Percentiles rank a stretch among this genome's conserved stretches.
Conservation (phyloP, 192 early-diverging fungal species). For the Backusella macrospora region DNA sequence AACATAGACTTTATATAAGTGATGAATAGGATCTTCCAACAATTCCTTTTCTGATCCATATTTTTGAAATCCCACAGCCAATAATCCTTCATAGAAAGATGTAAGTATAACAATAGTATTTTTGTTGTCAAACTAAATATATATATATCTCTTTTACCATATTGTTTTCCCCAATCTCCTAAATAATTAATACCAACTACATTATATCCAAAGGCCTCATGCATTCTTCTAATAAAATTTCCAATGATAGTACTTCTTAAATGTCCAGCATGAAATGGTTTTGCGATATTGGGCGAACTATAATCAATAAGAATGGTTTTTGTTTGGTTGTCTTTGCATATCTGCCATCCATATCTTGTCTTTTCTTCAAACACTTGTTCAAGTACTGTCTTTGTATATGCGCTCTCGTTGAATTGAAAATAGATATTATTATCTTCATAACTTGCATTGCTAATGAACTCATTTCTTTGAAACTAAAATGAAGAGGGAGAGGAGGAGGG, state of each 20-base stretch:
- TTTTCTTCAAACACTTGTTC: constrained; percentile 51
- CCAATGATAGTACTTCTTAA: constrained; percentile 96
- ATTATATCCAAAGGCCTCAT: constrained; percentile 81
- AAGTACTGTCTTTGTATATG: constrained; percentile 53
- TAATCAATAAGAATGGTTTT: constrained; percentile 84
- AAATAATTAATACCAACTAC: constrained; percentile 92
- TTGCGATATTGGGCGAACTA: constrained; percentile 96
- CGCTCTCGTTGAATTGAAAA: constrained; percentile 59
- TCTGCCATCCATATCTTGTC: constrained; percentile 60
- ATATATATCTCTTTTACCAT: constrained; percentile 60
- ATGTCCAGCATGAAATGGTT: constrained; percentile 97
- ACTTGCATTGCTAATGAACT: constrained; percentile 49
- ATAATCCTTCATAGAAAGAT: too few species aligned
- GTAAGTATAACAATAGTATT: too few species aligned
- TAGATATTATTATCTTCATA: constrained; percentile 66
- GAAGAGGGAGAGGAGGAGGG: too few species aligned
- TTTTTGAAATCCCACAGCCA: constrained; percentile 85
- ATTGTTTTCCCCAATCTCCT: constrained; percentile 99
- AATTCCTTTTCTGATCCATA: constrained; percentile 76
- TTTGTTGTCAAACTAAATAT: background rate
- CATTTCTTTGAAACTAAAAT: constrained; percentile 49
- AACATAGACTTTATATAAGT: constrained; percentile 91
- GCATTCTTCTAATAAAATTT: constrained; percentile 78
- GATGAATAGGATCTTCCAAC: constrained; percentile 79
- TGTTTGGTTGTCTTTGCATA: constrained; percentile 19